phyloP scores from a whole-genome alignment of 495 filamentous ascomycete genomes.

The Pseudomonodictys pantanalensis region DNA sequence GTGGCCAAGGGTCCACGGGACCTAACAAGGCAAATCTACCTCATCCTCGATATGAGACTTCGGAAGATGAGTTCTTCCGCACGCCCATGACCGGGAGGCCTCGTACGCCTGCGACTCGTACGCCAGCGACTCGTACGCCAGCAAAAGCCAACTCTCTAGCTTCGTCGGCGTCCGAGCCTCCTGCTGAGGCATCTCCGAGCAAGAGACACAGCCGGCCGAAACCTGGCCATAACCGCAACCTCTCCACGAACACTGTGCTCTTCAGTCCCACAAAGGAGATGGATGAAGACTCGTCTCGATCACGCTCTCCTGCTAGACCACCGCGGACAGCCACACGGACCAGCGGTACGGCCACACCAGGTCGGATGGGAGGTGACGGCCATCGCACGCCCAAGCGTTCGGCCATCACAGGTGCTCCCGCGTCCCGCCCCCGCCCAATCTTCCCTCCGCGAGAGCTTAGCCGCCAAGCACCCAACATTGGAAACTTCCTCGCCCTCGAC shows the following conservation, averaged over 20 bases:
- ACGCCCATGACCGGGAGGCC: slow-evolving; percentile 35
- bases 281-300: slow-evolving; percentile 37
- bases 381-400: slow-evolving; percentile 52
- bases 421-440: slow-evolving; percentile 50
- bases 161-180: neutral
- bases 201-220: slow-evolving; percentile 36
- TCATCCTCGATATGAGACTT: slow-evolving; percentile 16
- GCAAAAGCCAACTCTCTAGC: slow-evolving; percentile 13
- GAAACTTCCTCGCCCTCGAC: slow-evolving; percentile 45
- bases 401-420: slow-evolving; percentile 34
- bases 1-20: slow-evolving; percentile 13
- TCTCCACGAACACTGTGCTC: slow-evolving; percentile 75
- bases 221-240: slow-evolving; percentile 57
- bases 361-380: slow-evolving; percentile 28
- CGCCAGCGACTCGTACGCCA: slow-evolving; percentile 10
- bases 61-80: slow-evolving; percentile 38
- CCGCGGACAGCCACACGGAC: slow-evolving; percentile 12
- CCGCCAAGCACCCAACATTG: slow-evolving; percentile 54
- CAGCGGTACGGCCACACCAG: slow-evolving; percentile 31
- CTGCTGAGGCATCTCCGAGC: slow-evolving; percentile 8
- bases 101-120: slow-evolving; percentile 7
- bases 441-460: slow-evolving; percentile 51
- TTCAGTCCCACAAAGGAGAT: slow-evolving; percentile 56
- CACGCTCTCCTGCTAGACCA: slow-evolving; percentile 10
- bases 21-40: neutral